Conservation (phyloP, 192 early-diverging fungal genomes). For the Lunasporangiospora selenospora region DNA sequence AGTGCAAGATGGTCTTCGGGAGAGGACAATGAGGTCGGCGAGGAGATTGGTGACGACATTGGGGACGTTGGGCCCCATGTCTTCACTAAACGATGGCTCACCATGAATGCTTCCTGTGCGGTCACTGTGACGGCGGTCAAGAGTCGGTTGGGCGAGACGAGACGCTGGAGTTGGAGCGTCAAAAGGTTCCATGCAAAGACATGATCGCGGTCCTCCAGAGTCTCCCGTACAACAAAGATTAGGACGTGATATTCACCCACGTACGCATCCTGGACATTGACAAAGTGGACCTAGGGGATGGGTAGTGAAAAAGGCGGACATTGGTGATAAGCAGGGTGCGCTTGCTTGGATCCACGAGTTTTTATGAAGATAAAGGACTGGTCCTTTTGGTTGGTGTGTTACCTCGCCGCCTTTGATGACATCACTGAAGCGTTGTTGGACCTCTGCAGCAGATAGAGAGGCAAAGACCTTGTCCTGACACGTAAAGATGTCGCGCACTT, state of each 20-base stretch:
- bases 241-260: slow-evolving; percentile 35
- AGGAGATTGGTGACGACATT: slow-evolving; percentile 4
- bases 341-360: too few relatives aligned
- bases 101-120: slow-evolving; percentile 47
- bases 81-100: slow-evolving; percentile 53
- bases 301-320: too few relatives aligned
- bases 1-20: slow-evolving; percentile 1
- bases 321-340: too few relatives aligned
- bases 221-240: slow-evolving; percentile 31
- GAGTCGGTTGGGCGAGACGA: slow-evolving; percentile 29
- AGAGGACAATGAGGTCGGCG: not conserved
- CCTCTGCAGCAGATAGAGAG: slow-evolving; percentile 24
- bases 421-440: slow-evolving; percentile 31
- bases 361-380: too few relatives aligned
- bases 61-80: slow-evolving; percentile 28
- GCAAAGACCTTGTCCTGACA: slow-evolving; percentile 44
- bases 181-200: slow-evolving; percentile 45
- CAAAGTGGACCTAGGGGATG: slow-evolving; percentile 35
- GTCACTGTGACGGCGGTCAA: slow-evolving; percentile 44
- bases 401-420: slow-evolving; percentile 17
- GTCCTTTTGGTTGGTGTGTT: too few relatives aligned
- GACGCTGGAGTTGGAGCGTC: slow-evolving; percentile 33
- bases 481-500: slow-evolving; percentile 44
- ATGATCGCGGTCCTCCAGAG: slow-evolving; percentile 31
- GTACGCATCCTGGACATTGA: slow-evolving; percentile 46